Conservation (phyloP, 2,329 filamentous ascomycete species). For the Byssothecium circinans region DNA sequence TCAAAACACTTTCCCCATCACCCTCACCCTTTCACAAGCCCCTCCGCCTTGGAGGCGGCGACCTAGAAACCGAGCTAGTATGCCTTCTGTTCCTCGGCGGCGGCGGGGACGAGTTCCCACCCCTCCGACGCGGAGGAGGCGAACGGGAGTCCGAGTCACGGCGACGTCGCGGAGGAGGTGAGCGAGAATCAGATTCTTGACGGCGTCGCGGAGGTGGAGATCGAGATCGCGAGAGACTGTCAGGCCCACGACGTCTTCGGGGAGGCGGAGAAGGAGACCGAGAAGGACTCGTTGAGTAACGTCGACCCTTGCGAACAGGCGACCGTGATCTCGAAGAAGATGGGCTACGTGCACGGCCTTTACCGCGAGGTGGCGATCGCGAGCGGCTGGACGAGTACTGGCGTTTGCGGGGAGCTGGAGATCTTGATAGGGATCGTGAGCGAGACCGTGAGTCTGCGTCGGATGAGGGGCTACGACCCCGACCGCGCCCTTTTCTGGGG, state of each 20-base stretch:
- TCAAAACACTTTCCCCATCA: too few species aligned
- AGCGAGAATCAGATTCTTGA: conserved; percentile 2
- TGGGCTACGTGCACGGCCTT: conserved; percentile 25
- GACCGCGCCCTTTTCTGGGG: conserved; percentile 20
- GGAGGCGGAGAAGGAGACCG: conserved; percentile 18
- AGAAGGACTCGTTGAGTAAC: conserved; percentile 1
- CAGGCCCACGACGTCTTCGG: conserved; percentile 14
- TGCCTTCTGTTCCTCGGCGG: conserved; percentile 13
- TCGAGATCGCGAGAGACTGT: neutral
- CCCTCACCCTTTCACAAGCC: neutral
- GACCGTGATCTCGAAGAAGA: conserved; percentile 10
- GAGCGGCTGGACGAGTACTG: conserved; percentile 35
- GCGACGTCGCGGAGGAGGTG: conserved; percentile 4
- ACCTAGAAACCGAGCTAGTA: conserved; percentile 11
- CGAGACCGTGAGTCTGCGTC: conserved; percentile 23
- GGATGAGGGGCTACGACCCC: conserved; percentile 23
- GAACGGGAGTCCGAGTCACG: conserved; percentile 7
- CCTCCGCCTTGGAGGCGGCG: conserved; percentile 15
- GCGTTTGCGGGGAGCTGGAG: conserved; percentile 24
- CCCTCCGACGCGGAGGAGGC: neutral
- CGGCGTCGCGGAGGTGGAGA: conserved; percentile 4
- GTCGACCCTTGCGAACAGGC: conserved; percentile 1
- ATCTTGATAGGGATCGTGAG: conserved; percentile 23
- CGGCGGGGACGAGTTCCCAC: conserved; percentile 7
- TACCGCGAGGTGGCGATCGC: conserved; percentile 13